A percentile compares a stretch with the other conserved stretches of the same genome.
Conservation (phyloP, 306 rosid genomes). For the Castanopsis chinensis region DNA sequence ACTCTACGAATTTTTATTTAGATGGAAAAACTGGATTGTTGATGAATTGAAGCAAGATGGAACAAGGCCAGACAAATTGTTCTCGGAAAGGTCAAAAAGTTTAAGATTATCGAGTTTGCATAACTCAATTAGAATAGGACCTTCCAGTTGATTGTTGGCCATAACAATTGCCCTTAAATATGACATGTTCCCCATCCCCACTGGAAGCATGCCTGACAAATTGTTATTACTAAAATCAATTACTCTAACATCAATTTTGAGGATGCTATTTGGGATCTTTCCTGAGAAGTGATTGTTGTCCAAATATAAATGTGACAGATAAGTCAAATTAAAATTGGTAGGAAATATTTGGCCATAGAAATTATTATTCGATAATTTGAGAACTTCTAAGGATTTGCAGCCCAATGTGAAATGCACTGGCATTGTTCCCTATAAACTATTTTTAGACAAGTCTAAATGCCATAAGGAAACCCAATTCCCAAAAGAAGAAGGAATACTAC, state of each 20-base stretch:
- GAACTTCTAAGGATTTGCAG: accelerated
- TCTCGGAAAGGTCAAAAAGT: not conserved
- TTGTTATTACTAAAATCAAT: too few species aligned
- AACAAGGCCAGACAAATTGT: not conserved
- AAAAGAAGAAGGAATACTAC: not conserved
- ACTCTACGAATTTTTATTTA: too few species aligned
- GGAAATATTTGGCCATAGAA: not conserved
- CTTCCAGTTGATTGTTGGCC: not conserved
- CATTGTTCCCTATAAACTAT: not conserved
- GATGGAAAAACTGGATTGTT: too few species aligned
- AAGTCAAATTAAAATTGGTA: not conserved
- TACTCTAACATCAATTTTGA: too few species aligned
- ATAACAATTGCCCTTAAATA: not conserved
- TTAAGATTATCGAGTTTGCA: not conserved
- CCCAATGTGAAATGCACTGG: not conserved
- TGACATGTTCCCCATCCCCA: too few species aligned
- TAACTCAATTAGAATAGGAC: not conserved
- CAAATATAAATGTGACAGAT: not conserved
- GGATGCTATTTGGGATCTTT: not conserved
- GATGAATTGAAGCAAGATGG: too few species aligned
- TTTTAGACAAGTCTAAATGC: not conserved
- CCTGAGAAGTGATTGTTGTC: not conserved
- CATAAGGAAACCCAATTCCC: not conserved
- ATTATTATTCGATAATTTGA: not conserved
- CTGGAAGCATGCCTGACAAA: too few species aligned